Percentiles rank a stretch among this genome's conserved stretches.
Conservation (phyloP, 139 green algal species). For the Chlorella sp. region DNA sequence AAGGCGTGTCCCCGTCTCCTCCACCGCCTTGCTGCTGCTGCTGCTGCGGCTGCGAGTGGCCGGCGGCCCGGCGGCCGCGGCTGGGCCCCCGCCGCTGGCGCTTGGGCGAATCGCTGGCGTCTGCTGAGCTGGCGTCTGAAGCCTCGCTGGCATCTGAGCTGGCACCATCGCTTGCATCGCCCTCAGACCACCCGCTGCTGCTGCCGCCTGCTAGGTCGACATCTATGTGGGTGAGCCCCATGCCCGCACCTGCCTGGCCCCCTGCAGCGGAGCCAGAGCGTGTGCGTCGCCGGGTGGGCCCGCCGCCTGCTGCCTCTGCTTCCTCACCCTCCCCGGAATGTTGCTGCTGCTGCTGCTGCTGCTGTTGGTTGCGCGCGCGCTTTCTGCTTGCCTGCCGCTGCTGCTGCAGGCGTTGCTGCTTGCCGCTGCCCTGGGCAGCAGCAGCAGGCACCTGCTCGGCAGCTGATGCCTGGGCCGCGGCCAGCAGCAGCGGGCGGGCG, state of each 20-base stretch:
- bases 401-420: not conserved
- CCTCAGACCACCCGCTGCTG: not conserved
- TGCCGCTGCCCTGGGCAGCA: not conserved
- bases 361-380: not conserved
- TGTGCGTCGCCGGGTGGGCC: not conserved
- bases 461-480: not conserved
- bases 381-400: not conserved
- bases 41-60: not conserved
- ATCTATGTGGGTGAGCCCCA: not conserved
- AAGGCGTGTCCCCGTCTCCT: not conserved
- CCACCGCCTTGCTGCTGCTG: not conserved
- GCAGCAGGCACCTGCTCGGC: not conserved
- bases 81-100: not conserved
- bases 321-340: not conserved
- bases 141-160: not conserved
- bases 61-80: not conserved
- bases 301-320: not conserved
- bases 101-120: not conserved
- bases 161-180: not conserved
- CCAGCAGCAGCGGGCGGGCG: constrained; percentile 3
- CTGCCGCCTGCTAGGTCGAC: not conserved
- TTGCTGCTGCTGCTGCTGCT: not conserved
- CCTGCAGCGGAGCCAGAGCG: not conserved
- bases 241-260: not conserved
- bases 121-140: not conserved